Evolutionary conservation across 257 asterid species (phyloP), one percentile per base, ranked within the genome.

Genomic region (Solanum tarapatanum): DNA sequence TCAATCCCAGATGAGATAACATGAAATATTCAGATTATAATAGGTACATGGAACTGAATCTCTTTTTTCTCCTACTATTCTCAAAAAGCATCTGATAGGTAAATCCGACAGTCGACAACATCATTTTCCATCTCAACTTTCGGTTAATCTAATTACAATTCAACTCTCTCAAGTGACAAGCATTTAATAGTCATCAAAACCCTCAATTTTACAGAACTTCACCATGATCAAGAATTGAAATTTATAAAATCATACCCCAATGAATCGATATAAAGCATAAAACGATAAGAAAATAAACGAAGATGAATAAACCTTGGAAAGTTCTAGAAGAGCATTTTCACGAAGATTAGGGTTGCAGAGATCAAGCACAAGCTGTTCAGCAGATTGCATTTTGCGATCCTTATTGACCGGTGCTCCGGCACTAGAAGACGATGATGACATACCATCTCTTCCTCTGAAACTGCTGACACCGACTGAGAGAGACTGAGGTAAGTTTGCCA

Each of bases 311-410:
- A 89, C 92, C 93, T 19, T 39, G 16, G 82, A 64, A 68, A 91
- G 91, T 87, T 90, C 48, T 24, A 45, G 70, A 26, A 90, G 91
- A 39, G 93, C 91, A 26, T 86, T 74, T 83, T 70, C 91, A 9
- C 90, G 88, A 55, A 21, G 90, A 30, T 88, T 33, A 10, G 48
- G 55, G 32, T 87, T 64, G 86, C 4, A 55, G 55, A 91, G 90
- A 85, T 91, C 89, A 74, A 87, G 79, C 60, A 89, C 88, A 36
- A 84, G 87, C 68, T 88, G 84, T 35, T 73, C 86, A 51, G 95
- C 94, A 30, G 97, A 92, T 90, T 94, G 96, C 94, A 94, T 90
- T 58, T 92, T 92, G 74, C 96, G 90, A 83, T 93, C 98, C 88
- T 91, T 94, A 87, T 86, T 91, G 39, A 72, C 88, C 24, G 75